Conservation (phyloP, 345 rosid genomes). For the Angophora floribunda region DNA sequence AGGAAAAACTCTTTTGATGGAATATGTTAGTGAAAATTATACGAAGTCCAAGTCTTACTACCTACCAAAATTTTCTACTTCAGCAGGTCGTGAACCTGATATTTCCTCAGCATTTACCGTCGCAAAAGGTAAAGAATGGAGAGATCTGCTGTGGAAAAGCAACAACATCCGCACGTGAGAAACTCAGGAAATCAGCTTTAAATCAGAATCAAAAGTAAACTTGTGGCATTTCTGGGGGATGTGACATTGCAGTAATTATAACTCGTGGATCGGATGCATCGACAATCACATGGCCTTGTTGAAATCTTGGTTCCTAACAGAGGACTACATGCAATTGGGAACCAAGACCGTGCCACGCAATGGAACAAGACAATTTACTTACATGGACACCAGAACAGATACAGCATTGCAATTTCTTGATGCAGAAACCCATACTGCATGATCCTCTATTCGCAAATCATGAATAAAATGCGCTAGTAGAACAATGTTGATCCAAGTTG, state of each 20-base stretch:
- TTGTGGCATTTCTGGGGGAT: neutral
- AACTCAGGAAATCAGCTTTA: neutral
- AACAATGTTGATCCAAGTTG: neutral
- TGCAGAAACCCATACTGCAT: neutral
- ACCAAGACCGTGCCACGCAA: neutral
- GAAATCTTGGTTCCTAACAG: neutral
- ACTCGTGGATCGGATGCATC: neutral
- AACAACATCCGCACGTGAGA: neutral
- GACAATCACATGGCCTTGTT: neutral
- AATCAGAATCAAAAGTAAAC: neutral
- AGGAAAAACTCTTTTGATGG: neutral
- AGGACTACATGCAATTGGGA: neutral
- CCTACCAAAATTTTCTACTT: conserved; percentile 84
- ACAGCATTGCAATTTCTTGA: neutral
- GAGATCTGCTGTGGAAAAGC: conserved; percentile 31
- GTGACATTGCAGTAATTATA: neutral
- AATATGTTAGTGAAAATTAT: neutral
- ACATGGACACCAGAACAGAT: neutral
- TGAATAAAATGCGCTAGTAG: neutral
- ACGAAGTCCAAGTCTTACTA: neutral
- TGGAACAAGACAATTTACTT: neutral
- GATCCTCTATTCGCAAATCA: neutral
- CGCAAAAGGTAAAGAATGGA: conserved; percentile 73
- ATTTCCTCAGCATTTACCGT: conserved; percentile 74
- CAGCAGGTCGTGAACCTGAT: conserved; percentile 80